Conservation (phyloP, 78 protist species). For the Dictyostelium intermedium region DNA sequence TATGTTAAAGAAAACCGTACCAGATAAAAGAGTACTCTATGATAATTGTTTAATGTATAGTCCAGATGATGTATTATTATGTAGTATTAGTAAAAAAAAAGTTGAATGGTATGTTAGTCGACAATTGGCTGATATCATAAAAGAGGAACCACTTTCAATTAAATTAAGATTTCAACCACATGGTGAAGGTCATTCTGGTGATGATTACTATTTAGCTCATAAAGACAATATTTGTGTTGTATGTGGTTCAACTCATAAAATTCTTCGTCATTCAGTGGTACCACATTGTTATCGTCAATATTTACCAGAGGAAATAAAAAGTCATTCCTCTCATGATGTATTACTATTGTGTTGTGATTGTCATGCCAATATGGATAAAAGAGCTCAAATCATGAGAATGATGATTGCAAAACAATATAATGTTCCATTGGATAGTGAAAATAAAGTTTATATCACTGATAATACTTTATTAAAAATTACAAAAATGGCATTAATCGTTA, state of each 20-base stretch:
- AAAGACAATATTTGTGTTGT: slow-evolving; percentile 61
- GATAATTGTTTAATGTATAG: slow-evolving; percentile 63
- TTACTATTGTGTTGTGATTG: slow-evolving; percentile 67
- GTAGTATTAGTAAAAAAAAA: slow-evolving; percentile 62
- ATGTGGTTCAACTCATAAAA: slow-evolving; percentile 40
- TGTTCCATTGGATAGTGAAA: slow-evolving; percentile 24
- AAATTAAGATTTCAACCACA: slow-evolving; percentile 46
- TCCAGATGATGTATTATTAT: slow-evolving; percentile 34
- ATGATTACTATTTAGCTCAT: slow-evolving; percentile 29
- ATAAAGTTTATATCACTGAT: not conserved
- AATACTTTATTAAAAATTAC: not conserved
- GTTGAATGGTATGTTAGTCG: slow-evolving; percentile 61
- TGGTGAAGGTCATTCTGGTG: slow-evolving; percentile 72
- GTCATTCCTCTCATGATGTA: slow-evolving; percentile 24
- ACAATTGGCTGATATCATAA: not conserved
- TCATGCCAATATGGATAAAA: slow-evolving; percentile 29
- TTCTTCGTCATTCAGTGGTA: slow-evolving; percentile 58
- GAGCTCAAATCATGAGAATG: slow-evolving; percentile 55
- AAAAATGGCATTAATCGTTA: not conserved
- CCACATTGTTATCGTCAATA: slow-evolving; percentile 74
- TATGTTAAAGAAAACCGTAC: not conserved
- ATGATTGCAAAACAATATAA: slow-evolving; percentile 25
- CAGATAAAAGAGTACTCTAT: slow-evolving; percentile 43
- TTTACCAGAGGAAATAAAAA: slow-evolving; percentile 42
- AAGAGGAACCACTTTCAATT: slow-evolving; percentile 22